Conservation (phyloP, 2,329 filamentous ascomycete species). For the Aspergillus bombycis region DNA sequence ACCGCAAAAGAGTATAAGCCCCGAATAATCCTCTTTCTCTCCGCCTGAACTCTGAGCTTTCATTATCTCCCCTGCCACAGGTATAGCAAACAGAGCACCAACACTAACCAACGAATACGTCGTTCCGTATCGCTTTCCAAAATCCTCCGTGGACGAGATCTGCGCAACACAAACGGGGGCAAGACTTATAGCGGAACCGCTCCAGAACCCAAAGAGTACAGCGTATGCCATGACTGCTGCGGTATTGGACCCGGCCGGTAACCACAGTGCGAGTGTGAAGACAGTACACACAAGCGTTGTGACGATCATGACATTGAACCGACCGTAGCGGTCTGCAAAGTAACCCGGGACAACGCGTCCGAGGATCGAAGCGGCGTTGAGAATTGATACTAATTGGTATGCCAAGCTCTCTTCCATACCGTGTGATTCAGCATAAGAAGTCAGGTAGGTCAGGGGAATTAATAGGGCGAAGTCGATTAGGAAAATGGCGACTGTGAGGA, state of each 20-base stretch:
- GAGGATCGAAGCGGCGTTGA: slow-evolving; percentile 36
- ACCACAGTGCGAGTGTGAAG: slow-evolving; percentile 29
- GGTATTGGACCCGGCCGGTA: slow-evolving; percentile 14
- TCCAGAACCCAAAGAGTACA: slow-evolving; percentile 29
- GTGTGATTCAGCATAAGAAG: neutral
- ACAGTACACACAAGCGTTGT: slow-evolving; percentile 23
- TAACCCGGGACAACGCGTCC: slow-evolving; percentile 38
- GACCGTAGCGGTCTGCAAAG: slow-evolving; percentile 36
- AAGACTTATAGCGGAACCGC: slow-evolving; percentile 33
- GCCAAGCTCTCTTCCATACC: neutral
- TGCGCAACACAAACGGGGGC: slow-evolving; percentile 37
- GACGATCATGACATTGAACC: slow-evolving; percentile 35
- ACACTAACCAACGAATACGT: slow-evolving; percentile 28
- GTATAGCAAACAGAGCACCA: neutral
- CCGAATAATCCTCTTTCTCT: neutral
- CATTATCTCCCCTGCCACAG: neutral
- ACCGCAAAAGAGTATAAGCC: neutral
- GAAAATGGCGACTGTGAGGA: neutral
- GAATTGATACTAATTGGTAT: slow-evolving; percentile 16
- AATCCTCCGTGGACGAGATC: slow-evolving; percentile 32
- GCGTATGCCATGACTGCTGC: slow-evolving; percentile 25
- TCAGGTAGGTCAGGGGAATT: neutral
- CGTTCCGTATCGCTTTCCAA: slow-evolving; percentile 30
- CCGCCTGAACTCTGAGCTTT: neutral
- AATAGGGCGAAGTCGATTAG: slow-evolving; percentile 1